These are phyloP conservation scores for Albugo laibachii DNA, from an alignment of 352 stramenopile genomes.

Conservation along the genomic window DNA sequence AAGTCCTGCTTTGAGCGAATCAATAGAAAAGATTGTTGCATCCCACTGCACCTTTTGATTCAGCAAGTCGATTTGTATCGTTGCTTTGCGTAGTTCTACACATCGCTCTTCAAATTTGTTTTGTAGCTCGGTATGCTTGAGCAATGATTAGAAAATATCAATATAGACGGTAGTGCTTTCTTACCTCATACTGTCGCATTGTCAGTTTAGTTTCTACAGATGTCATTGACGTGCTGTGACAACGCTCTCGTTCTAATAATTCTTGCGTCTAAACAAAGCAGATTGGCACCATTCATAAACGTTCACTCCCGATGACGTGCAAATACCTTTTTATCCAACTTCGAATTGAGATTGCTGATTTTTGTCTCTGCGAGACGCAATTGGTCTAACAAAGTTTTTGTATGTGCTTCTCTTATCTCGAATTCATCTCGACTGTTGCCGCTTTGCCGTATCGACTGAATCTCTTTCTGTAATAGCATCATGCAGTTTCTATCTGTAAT, in stretches of 20 bases:
- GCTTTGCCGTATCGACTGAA: slow-evolving; percentile 41
- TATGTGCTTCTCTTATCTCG: slow-evolving; percentile 46
- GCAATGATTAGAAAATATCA: slow-evolving; percentile 7
- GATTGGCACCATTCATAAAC: not conserved
- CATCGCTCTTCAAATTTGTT: slow-evolving; percentile 35
- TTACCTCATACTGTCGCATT: slow-evolving; percentile 61
- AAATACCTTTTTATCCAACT: slow-evolving; percentile 29
- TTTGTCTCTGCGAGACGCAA: slow-evolving; percentile 32
- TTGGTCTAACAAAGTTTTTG: slow-evolving; percentile 22
- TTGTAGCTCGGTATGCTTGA: slow-evolving; percentile 26
- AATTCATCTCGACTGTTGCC: slow-evolving; percentile 46
- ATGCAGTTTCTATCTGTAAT: slow-evolving; percentile 47
- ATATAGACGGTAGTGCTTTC: not conserved
- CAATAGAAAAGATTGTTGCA: not conserved
- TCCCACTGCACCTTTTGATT: slow-evolving; percentile 26
- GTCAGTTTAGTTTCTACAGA: slow-evolving; percentile 40
- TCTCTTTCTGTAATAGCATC: slow-evolving; percentile 40
- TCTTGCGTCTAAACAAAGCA: slow-evolving; percentile 19
- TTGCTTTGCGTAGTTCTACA: slow-evolving; percentile 12
- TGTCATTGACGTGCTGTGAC: slow-evolving; percentile 25
- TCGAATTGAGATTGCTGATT: slow-evolving; percentile 22
- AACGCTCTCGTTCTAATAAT: slow-evolving; percentile 26
- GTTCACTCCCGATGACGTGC: not conserved
- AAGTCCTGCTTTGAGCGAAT: not conserved
- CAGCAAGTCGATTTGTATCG: slow-evolving; percentile 43